Evolutionary conservation across 1,139 yeast species (phyloP), one percentile per base, ranked within the genome.

Genomic region (Yamadazyma taylorii): DNA sequence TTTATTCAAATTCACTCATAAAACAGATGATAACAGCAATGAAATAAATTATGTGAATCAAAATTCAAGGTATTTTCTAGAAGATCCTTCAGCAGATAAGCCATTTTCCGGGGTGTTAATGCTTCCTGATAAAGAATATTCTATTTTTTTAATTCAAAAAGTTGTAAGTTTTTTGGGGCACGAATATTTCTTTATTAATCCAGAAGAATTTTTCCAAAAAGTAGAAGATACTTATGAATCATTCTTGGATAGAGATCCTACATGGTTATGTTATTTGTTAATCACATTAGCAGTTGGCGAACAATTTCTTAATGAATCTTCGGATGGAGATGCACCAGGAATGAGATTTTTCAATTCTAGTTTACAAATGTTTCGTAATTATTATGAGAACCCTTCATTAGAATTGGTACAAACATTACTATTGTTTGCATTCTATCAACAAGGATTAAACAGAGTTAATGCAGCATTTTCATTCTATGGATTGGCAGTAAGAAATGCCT

Each of bases 61-160:
- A n/a, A 23, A 24, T 10, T 32, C 39, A 13, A 19, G 45, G 17
- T 45, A 33, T 23, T 43, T 34, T 24, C 29, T 38, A 10, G 32
- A 34, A 14, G 48, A 45, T 19, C 35, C 44, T 5, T 11, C 27
- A 9, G 37, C 38, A 10, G 24, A 35, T 13, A 45, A 38, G 25
- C 41, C 47, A n/a, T 42, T 40, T 16, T 34, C 39, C 17, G 47
- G 41, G 3, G 37, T 45, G 3, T 22, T 45, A 36, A 41, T 42
- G 41, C 30, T 46, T 10, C 50, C 50, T 4, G 47, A 42, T 23
- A 44, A 43, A 33, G 40, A 45, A 17, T 46, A 46, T 35, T 44
- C 47, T 9, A 17, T 41, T 3, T 45, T 45, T 24, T 36, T 46
- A 22, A 37, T 38, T 3, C 33, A 41, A 12, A 45, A 46, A 22